Evolutionary conservation across 306 rosid species (phyloP).

Genomic region (Canavalia ensiformis): DNA sequence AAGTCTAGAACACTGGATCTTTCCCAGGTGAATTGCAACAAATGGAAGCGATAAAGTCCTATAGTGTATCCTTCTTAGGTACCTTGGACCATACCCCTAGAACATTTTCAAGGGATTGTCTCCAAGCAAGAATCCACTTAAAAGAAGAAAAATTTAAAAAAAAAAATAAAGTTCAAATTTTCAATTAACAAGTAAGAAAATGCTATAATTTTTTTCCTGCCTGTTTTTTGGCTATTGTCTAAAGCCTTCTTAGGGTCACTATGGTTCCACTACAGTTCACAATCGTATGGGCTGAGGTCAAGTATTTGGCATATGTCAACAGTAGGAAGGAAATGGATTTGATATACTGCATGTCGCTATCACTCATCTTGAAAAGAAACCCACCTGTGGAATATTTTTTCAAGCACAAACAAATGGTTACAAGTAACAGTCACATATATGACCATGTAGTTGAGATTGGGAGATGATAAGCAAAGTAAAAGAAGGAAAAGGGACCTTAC

Average conservation of each 20-base stretch:
- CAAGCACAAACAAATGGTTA: constrained; percentile 5
- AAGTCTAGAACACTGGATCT: constrained; percentile 90
- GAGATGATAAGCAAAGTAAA: background rate
- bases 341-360: constrained; percentile 93
- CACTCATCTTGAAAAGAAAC: constrained; percentile 89
- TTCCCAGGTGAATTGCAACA: constrained; percentile 65
- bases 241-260: constrained; percentile 69
- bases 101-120: constrained; percentile 92
- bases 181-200: background rate
- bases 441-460: constrained; percentile 50
- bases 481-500: constrained; percentile 47
- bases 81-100: constrained; percentile 88
- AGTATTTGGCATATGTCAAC: constrained; percentile 88
- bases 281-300: constrained; percentile 69
- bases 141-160: background rate
- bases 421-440: constrained; percentile 60
- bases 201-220: constrained; percentile 42
- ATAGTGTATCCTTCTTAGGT: constrained; percentile 92
- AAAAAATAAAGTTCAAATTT: background rate
- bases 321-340: constrained; percentile 92
- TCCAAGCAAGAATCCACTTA: constrained; percentile 93
- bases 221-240: constrained; percentile 87
- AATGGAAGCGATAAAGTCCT: constrained; percentile 93
- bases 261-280: constrained; percentile 78
- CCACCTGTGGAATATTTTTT: constrained; percentile 67